These are phyloP conservation scores for Typha latifolia DNA, from an alignment of 176 grass and related monocot species.

Conservation along the genomic window DNA sequence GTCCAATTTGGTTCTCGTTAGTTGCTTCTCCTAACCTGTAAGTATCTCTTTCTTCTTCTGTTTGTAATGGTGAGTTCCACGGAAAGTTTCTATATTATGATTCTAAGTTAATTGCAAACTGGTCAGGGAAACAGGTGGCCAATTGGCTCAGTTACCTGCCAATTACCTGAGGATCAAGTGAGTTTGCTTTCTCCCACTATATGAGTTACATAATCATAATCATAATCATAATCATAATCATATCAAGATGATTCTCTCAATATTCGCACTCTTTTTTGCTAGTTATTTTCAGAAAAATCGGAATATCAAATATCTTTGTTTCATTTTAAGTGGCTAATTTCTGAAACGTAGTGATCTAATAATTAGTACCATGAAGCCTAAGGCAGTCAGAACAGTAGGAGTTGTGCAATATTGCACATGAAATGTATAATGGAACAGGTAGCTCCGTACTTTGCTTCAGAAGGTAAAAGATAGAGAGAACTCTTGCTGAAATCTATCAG, in stretches of 20 bases:
- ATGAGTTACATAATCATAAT: neutral
- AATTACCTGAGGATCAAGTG: slow-evolving; percentile 81
- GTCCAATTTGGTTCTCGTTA: slow-evolving; percentile 74
- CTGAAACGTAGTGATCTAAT: too few relatives aligned
- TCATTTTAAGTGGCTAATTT: too few relatives aligned
- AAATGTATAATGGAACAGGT: too few relatives aligned
- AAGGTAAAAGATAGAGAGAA: too few relatives aligned
- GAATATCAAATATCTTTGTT: too few relatives aligned
- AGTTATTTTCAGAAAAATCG: too few relatives aligned
- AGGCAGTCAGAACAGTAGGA: too few relatives aligned
- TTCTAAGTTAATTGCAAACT: slow-evolving; percentile 12
- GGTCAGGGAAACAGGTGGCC: slow-evolving; percentile 56
- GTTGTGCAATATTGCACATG: too few relatives aligned
- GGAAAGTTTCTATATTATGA: neutral
- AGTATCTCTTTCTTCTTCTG: slow-evolving; percentile 1
- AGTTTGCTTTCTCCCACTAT: slow-evolving; percentile 17
- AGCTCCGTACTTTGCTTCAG: too few relatives aligned
- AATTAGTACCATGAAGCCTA: too few relatives aligned
- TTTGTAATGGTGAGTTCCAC: neutral
- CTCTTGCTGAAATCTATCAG: too few relatives aligned
- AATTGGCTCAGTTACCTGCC: slow-evolving; percentile 61
- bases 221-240: neutral
- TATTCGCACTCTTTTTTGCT: too few relatives aligned
- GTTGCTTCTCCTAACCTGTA: slow-evolving; percentile 63
- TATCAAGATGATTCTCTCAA: neutral